Base-by-base conservation (phyloP, 768 basidiomycete genomes). In the Rhizopogon roseolus region DNA sequence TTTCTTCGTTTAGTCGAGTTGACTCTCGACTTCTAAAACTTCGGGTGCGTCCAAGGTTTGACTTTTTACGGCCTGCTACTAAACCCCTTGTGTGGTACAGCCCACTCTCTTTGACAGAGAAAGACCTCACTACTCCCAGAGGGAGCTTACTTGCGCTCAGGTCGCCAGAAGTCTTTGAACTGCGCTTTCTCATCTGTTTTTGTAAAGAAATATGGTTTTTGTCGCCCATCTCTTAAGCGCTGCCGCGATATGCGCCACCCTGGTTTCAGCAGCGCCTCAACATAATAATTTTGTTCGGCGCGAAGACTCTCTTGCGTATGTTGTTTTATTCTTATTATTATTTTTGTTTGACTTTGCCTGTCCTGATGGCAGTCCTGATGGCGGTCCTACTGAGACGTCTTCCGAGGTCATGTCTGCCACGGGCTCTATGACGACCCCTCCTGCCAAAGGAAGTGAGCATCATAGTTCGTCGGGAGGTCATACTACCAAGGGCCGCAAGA, bases 81-180 rank as follows among this genome's bases (percentile, higher is more conserved):
- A 56, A 44, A 53, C 53, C 49, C 22, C 11, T 55, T 46, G 54
- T 41, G 32, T 34, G 40, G 43, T 17, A n/a, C 66, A 82, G 81
- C 81, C 81, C 78, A 77, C 73, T 74, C 84, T 86, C 84, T 86
- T 87, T 80, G 85, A 84, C 70, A 87, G 85, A 84, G 80, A 54
- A 73, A 65, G 64, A 65, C 67, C 67, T 65, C 72, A 70, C 73
- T 72, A 72, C 64, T 74, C 78, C 84, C 81, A 78, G 82, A 71
- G 82, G 78, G 81, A 83, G 84, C 81, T 66, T 60, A 60, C 68
- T 67, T 73, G 68, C 66, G 72, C 71, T 67, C 66, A 71, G 70
- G 71, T 69, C 66, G 69, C 72, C 72, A 64, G 72, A 71, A 54
- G 66, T 61, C 64, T 73, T 74, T 73, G 74, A 70, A 76, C 71